These are phyloP conservation scores for Citrus reticulata DNA, from an alignment of 345 rosid species.

Conservation along the genomic window DNA sequence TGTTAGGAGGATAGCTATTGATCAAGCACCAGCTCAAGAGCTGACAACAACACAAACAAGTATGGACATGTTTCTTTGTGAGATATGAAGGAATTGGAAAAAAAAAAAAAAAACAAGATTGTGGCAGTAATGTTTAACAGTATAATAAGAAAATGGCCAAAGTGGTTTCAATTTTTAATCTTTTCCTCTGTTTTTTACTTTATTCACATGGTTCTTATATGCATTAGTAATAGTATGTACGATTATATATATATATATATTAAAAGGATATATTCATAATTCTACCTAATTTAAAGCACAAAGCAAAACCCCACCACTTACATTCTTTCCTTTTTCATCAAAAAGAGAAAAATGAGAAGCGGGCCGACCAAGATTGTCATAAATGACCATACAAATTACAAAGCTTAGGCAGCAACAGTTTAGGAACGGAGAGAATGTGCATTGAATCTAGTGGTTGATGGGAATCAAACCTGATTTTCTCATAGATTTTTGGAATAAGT, in stretches of 20 bases:
- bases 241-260: not conserved
- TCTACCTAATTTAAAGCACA: conserved; percentile 4
- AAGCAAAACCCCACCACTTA: conserved; percentile 19
- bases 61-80: conserved; percentile 15
- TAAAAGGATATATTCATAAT: not conserved
- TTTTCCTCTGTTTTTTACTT: not conserved
- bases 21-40: not conserved
- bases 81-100: not conserved
- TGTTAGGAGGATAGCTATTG: not conserved
- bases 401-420: not conserved
- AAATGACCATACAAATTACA: not conserved
- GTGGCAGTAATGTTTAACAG: not conserved
- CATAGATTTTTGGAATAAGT: not conserved
- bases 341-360: not conserved
- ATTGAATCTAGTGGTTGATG: conserved; percentile 13
- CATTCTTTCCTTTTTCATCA: not conserved
- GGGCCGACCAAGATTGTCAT: not conserved
- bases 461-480: conserved; percentile 2
- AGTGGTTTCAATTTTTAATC: not conserved
- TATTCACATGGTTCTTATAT: not conserved
- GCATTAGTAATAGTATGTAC: not conserved
- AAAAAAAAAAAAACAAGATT: not conserved
- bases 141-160: not conserved
- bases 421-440: not conserved
- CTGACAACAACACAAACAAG: conserved; percentile 15